Evolutionary conservation across 1,139 yeast species (phyloP).

Genomic region (Spathaspora jeffriesii): DNA sequence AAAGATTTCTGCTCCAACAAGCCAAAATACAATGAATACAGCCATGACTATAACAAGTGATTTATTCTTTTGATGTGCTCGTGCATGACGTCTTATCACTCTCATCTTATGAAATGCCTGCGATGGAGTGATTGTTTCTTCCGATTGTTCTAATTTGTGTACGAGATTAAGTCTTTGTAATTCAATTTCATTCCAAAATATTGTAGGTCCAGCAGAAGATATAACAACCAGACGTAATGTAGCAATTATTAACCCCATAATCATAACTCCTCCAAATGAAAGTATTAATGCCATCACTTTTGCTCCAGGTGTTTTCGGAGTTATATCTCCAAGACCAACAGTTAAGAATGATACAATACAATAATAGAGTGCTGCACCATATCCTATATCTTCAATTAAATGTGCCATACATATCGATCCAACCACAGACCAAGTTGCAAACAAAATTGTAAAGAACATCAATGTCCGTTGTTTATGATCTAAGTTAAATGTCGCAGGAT

Average conservation of each 20-base stretch:
- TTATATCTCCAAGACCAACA: conserved; percentile 76
- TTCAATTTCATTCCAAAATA: conserved; percentile 65
- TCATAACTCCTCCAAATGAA: conserved; percentile 67
- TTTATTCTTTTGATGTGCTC: conserved; percentile 23
- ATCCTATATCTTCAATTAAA: conserved; percentile 35
- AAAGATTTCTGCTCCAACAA: conserved; percentile 71
- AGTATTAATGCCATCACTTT: conserved; percentile 61
- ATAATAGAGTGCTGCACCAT: conserved; percentile 68
- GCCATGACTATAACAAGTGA: conserved; percentile 42
- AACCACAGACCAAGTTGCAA: conserved; percentile 67
- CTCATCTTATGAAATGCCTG: conserved; percentile 59
- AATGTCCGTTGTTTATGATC: conserved; percentile 67
- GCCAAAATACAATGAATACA: conserved; percentile 61
- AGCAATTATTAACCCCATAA: conserved; percentile 71
- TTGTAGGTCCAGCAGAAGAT: conserved; percentile 59
- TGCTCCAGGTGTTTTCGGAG: conserved; percentile 52
- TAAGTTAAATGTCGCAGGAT: conserved; percentile 70
- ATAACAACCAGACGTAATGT: conserved; percentile 67
- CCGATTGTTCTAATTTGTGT: conserved; percentile 16
- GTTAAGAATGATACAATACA: conserved; percentile 74
- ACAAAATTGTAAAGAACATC: conserved; percentile 66
- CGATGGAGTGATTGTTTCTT: conserved; percentile 25
- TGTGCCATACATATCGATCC: conserved; percentile 56
- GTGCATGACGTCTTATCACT: conserved; percentile 40
- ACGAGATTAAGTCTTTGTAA: conserved; percentile 20